A percentile compares a stretch with the other conserved stretches of the same genome.
Evolutionary conservation across 768 basidiomycete genomes (phyloP).

Genomic region (Boletus sp.): DNA sequence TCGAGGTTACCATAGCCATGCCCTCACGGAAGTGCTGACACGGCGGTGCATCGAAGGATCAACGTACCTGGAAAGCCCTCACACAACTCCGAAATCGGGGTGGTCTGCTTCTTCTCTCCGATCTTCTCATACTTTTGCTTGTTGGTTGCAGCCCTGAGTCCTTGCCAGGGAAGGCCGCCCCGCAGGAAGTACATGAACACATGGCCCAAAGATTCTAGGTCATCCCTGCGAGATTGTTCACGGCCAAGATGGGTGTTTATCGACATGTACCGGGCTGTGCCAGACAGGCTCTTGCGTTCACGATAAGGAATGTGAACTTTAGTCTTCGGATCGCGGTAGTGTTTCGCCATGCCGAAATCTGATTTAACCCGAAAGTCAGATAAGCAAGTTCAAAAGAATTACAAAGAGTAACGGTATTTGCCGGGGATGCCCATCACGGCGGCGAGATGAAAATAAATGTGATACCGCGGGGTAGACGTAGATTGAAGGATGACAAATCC

Average conservation of each 20-base stretch:
- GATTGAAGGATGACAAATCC: slow-evolving; percentile 8
- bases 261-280: slow-evolving; percentile 98
- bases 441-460: not conserved
- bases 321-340: slow-evolving; percentile 97
- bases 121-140: slow-evolving; percentile 99
- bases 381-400: slow-evolving; percentile 1
- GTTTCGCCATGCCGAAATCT: slow-evolving; percentile 99
- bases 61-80: slow-evolving; percentile 89
- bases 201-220: slow-evolving; percentile 94
- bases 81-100: slow-evolving; percentile 87
- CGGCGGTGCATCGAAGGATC: not conserved
- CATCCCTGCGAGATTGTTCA: slow-evolving; percentile 92
- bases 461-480: not conserved
- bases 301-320: slow-evolving; percentile 99
- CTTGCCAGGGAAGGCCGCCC: slow-evolving; percentile 97
- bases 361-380: slow-evolving; percentile 20
- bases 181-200: slow-evolving; percentile 99
- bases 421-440: not conserved
- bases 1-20: not conserved
- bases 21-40: not conserved
- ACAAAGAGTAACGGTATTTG: not conserved
- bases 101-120: slow-evolving; percentile 97
- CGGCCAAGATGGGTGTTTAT: slow-evolving; percentile 99
- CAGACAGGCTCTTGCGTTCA: slow-evolving; percentile 94
- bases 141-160: slow-evolving; percentile 95